Conservation (phyloP, 768 basidiomycete species). For the Pulveroboletus sp. region DNA sequence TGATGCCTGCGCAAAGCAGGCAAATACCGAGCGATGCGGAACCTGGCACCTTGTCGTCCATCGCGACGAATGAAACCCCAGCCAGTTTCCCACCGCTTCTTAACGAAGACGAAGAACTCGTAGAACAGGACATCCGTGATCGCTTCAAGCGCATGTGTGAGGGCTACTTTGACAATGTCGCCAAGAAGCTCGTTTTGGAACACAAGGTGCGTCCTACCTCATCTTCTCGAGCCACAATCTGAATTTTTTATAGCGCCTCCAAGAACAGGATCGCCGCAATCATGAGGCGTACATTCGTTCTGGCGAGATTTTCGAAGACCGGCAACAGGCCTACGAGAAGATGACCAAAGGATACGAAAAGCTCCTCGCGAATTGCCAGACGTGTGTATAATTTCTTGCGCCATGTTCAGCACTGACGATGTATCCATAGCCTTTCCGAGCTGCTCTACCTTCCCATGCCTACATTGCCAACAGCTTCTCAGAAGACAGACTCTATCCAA, state of each 20-base stretch:
- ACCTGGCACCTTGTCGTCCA: conserved; percentile 50
- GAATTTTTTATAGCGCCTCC: conserved; percentile 60
- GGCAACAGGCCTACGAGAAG: conserved; percentile 98
- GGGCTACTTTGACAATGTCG: conserved; percentile 86
- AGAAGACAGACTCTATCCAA: conserved; percentile 77
- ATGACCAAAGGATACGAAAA: conserved; percentile 97
- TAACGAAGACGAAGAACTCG: conserved; percentile 65
- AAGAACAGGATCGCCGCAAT: conserved; percentile 95
- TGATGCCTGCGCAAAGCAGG: conserved; percentile 52
- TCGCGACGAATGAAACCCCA: conserved; percentile 30
- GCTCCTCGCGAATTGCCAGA: conserved; percentile 81
- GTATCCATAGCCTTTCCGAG: conserved; percentile 70
- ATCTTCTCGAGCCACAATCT: not conserved
- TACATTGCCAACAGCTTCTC: conserved; percentile 72
- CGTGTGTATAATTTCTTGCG: conserved; percentile 43
- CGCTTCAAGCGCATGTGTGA: conserved; percentile 92
- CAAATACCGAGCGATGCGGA: conserved; percentile 57
- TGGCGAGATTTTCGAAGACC: conserved; percentile 98
- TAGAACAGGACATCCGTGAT: conserved; percentile 82
- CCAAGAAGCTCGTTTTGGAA: conserved; percentile 88
- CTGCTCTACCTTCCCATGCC: conserved; percentile 83
- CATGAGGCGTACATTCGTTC: conserved; percentile 99
- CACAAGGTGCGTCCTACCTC: conserved; percentile 59
- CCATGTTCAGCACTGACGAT: conserved; percentile 8
- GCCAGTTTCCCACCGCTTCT: conserved; percentile 39